Evolutionary conservation across 345 rosid genomes (phyloP).

Genomic region (Crucihimalaya himalaica): DNA sequence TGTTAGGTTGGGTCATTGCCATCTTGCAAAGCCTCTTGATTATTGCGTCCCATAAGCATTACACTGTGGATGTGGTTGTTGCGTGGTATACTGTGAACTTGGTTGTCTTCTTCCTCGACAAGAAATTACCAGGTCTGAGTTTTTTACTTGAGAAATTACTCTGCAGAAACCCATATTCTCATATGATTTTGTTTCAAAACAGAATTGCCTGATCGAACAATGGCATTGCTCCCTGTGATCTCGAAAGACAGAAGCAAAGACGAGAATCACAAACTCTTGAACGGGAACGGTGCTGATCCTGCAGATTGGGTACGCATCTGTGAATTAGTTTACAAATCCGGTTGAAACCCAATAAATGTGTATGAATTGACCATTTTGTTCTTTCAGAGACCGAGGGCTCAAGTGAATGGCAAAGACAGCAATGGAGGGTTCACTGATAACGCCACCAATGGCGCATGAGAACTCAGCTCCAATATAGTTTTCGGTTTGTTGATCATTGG

Average conservation of each 20-base stretch:
- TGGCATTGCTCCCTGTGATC: constrained; percentile 64
- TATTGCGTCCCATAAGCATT: constrained; percentile 95
- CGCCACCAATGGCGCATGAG: constrained; percentile 59
- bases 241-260: constrained; percentile 79
- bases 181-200: constrained; percentile 35
- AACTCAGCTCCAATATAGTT: neutral
- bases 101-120: constrained; percentile 88
- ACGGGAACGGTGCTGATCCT: constrained; percentile 77
- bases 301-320: constrained; percentile 69
- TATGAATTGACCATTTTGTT: neutral
- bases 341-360: neutral
- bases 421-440: constrained; percentile 58
- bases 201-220: constrained; percentile 87
- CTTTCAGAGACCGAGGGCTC: constrained; percentile 73
- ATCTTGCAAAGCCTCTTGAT: constrained; percentile 84
- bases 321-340: neutral
- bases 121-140: constrained; percentile 87
- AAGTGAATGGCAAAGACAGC: constrained; percentile 76
- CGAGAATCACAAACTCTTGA: constrained; percentile 84
- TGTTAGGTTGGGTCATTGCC: constrained; percentile 79
- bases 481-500: neutral
- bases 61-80: constrained; percentile 90
- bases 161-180: constrained; percentile 7
- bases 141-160: neutral
- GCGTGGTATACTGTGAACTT: constrained; percentile 99